These are phyloP conservation scores for Fusarium luffae DNA, from an alignment of 2,329 filamentous ascomycete species.

Conservation along the genomic window DNA sequence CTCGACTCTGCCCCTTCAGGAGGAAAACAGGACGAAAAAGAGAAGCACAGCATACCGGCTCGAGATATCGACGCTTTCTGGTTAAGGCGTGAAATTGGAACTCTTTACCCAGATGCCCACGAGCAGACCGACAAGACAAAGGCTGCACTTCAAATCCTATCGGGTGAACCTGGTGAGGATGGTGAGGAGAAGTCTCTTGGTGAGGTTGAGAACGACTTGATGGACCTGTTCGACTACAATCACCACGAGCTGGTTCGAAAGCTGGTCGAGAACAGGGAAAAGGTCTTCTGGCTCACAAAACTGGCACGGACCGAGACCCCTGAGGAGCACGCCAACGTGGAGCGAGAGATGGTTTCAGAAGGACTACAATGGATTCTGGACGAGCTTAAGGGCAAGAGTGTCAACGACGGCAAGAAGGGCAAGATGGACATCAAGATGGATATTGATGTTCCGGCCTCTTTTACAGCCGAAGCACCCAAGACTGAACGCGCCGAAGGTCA, in stretches of 20 bases:
- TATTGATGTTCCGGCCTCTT: slow-evolving; percentile 76
- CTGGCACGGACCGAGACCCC: slow-evolving; percentile 85
- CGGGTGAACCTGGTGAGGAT: slow-evolving; percentile 77
- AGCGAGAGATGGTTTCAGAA: slow-evolving; percentile 90
- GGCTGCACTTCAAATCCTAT: slow-evolving; percentile 83
- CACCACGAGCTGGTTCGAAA: slow-evolving; percentile 92
- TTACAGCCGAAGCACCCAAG: slow-evolving; percentile 61
- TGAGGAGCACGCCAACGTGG: slow-evolving; percentile 78
- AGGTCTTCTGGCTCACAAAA: slow-evolving; percentile 93
- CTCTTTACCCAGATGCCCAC: slow-evolving; percentile 89
- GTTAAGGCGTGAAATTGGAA: slow-evolving; percentile 92
- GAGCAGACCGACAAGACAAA: slow-evolving; percentile 93
- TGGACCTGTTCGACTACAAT: slow-evolving; percentile 98
- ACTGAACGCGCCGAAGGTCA: slow-evolving; percentile 71
- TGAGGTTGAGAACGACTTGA: slow-evolving; percentile 97
- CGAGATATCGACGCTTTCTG: slow-evolving; percentile 97
- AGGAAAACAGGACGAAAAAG: slow-evolving; percentile 59
- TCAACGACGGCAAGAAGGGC: slow-evolving; percentile 67
- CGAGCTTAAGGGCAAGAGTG: slow-evolving; percentile 81
- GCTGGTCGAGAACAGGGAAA: slow-evolving; percentile 90
- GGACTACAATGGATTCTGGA: slow-evolving; percentile 88
- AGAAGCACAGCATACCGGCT: slow-evolving; percentile 75
- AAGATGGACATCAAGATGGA: slow-evolving; percentile 96
- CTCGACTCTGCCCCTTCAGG: slow-evolving; percentile 73
- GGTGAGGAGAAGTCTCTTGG: slow-evolving; percentile 86